Percentiles rank a stretch among this genome's conserved stretches.
Conservation (phyloP, 2,329 filamentous ascomycete species). For the Cytospora piceae region DNA sequence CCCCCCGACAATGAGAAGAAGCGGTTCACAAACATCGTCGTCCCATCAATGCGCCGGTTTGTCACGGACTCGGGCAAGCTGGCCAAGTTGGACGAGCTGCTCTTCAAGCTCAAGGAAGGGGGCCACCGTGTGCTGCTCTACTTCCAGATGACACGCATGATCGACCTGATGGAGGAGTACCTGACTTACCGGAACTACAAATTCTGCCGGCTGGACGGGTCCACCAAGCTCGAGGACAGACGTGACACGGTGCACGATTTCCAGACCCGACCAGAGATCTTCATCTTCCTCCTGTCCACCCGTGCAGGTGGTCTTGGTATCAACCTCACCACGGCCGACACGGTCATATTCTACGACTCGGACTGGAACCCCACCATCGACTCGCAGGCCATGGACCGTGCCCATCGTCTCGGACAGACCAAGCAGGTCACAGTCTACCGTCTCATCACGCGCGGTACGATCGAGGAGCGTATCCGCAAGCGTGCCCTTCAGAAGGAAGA, state of each 20-base stretch:
- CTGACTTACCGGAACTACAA: slow-evolving; percentile 99
- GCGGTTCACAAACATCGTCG: slow-evolving; percentile 86
- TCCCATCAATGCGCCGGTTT: slow-evolving; percentile 96
- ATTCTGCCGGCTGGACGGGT: slow-evolving; percentile 94
- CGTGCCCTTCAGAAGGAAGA: slow-evolving; percentile 97
- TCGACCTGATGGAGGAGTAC: slow-evolving; percentile 98
- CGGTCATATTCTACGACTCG: slow-evolving; percentile 99
- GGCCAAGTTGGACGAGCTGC: slow-evolving; percentile 82
- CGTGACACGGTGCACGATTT: slow-evolving; percentile 96
- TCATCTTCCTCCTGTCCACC: slow-evolving; percentile 94
- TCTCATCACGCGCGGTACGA: slow-evolving; percentile 93
- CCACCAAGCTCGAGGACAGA: slow-evolving; percentile 94
- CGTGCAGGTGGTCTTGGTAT: slow-evolving; percentile 97
- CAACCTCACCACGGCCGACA: slow-evolving; percentile 94
- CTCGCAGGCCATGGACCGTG: slow-evolving; percentile 98
- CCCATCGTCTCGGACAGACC: slow-evolving; percentile 95
- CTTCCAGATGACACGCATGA: slow-evolving; percentile 99
- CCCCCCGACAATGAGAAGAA: slow-evolving; percentile 78
- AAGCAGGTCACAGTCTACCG: slow-evolving; percentile 96
- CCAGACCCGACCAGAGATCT: slow-evolving; percentile 92
- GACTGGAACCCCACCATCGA: slow-evolving; percentile 99
- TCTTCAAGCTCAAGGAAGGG: slow-evolving; percentile 88
- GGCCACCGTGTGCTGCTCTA: slow-evolving; percentile 94
- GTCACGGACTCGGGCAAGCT: slow-evolving; percentile 98
- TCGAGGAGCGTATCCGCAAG: slow-evolving; percentile 97